These are phyloP conservation scores for Berberis thunbergii DNA, from an alignment of 164 flowering plant species.

Conservation along the genomic window DNA sequence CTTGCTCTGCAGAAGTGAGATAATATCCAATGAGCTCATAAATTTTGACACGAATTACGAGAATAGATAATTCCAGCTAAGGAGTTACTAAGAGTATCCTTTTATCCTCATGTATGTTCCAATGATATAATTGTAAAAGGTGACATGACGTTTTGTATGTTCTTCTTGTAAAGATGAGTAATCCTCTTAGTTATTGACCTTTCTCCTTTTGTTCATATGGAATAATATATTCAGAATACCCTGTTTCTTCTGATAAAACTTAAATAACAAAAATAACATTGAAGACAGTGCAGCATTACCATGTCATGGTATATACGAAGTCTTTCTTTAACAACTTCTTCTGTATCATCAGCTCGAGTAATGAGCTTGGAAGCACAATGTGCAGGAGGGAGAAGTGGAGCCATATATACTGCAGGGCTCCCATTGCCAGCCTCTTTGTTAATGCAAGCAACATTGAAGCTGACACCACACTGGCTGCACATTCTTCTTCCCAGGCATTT, in stretches of 20 bases:
- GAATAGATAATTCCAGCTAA: not conserved
- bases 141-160: not conserved
- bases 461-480: conserved; percentile 79
- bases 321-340: conserved; percentile 72
- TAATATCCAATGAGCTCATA: not conserved
- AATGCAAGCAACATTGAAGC: conserved; percentile 71
- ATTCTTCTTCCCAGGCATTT: conserved; percentile 95
- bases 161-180: no score
- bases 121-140: not conserved
- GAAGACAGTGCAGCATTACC: conserved; percentile 33
- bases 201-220: no score
- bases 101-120: not conserved
- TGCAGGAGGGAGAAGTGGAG: conserved; percentile 87
- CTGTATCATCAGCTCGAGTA: conserved; percentile 82
- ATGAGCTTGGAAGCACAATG: conserved; percentile 80
- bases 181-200: no score
- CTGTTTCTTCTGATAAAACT: not conserved
- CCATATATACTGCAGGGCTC: conserved; percentile 65
- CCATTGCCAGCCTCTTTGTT: conserved; percentile 74
- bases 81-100: not conserved
- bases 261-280: not conserved
- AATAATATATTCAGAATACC: no score
- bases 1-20: conserved; percentile 48
- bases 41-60: no score
- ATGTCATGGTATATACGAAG: conserved; percentile 63